A percentile compares a stretch with the other conserved stretches of the same genome.
Conservation (phyloP, 768 basidiomycete species). For the Tricholoma furcatifolium region DNA sequence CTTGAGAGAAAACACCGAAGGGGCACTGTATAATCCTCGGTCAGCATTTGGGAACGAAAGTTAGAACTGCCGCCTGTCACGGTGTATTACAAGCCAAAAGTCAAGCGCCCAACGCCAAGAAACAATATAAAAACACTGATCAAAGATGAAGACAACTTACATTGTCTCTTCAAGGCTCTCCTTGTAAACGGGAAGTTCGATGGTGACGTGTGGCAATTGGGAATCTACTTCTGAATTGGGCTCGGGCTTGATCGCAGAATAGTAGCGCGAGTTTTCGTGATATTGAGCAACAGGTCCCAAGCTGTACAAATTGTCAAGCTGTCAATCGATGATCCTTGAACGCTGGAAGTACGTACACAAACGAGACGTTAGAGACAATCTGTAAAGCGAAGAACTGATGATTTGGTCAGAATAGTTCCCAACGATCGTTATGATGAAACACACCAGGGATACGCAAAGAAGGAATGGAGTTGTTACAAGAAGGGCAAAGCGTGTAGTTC, state of each 20-base stretch:
- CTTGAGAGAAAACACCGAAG: slow-evolving; percentile 75
- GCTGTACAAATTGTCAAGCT: slow-evolving; percentile 28
- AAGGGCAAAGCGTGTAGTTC: slow-evolving; percentile 63
- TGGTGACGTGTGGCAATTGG: slow-evolving; percentile 69
- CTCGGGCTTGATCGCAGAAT: slow-evolving; percentile 65
- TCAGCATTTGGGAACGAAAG: slow-evolving; percentile 15
- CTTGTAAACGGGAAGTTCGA: slow-evolving; percentile 89
- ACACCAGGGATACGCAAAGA: slow-evolving; percentile 72
- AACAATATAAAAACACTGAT: too few relatives aligned
- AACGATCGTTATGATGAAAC: slow-evolving; percentile 18
- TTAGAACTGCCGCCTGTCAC: background rate
- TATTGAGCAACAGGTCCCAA: slow-evolving; percentile 85
- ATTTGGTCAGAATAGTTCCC: background rate
- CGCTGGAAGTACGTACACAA: slow-evolving; percentile 45
- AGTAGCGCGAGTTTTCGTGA: slow-evolving; percentile 82
- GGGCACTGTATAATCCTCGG: slow-evolving; percentile 42
- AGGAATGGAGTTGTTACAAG: slow-evolving; percentile 66
- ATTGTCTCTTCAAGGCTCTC: slow-evolving; percentile 81
- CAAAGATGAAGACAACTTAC: slow-evolving; percentile 41
- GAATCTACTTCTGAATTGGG: slow-evolving; percentile 63
- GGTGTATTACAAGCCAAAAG: background rate
- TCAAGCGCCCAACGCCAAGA: background rate
- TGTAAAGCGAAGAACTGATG: slow-evolving; percentile 73
- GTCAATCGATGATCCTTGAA: background rate
- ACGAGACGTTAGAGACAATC: slow-evolving; percentile 61